Conservation (phyloP, 2,329 filamentous ascomycete species). For the Xylariaceae sp. region DNA sequence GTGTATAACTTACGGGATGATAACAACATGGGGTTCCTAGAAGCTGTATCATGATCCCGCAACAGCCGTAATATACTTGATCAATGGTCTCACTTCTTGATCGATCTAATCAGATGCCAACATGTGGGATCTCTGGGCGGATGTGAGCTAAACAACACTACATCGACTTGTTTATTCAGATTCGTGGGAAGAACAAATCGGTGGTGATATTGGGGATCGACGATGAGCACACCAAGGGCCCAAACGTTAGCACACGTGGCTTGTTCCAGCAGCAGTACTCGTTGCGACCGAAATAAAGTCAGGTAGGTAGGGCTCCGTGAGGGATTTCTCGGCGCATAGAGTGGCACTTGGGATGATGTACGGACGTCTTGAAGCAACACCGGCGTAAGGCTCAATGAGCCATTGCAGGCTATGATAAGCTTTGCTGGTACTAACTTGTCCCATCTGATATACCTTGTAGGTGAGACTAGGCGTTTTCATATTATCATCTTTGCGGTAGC, state of each 20-base stretch:
- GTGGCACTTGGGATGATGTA: slow-evolving; percentile 16
- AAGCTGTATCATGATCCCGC: not conserved
- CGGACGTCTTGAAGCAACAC: slow-evolving; percentile 8
- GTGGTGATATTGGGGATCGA: not conserved
- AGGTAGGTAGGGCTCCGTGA: slow-evolving; percentile 16
- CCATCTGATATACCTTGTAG: slow-evolving; percentile 12
- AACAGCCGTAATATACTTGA: not conserved
- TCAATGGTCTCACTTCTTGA: not conserved
- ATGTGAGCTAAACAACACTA: too few relatives aligned
- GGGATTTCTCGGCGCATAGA: slow-evolving; percentile 24
- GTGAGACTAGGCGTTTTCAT: not conserved
- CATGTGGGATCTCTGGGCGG: slow-evolving; percentile 5
- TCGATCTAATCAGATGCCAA: slow-evolving; percentile 4
- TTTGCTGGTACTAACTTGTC: slow-evolving; percentile 15
- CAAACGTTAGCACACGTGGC: slow-evolving; percentile 29
- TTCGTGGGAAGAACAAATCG: slow-evolving; percentile 3
- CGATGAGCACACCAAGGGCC: slow-evolving; percentile 13
- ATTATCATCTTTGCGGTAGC: not conserved
- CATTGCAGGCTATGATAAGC: slow-evolving; percentile 18
- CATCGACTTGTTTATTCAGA: too few relatives aligned
- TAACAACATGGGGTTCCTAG: not conserved
- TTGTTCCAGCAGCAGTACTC: slow-evolving; percentile 23
- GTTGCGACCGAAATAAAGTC: slow-evolving; percentile 11
- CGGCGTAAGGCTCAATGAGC: slow-evolving; percentile 1
- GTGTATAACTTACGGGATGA: not conserved